Base-by-base conservation (phyloP, 495 filamentous ascomycete species). In the Astrothelium macrocarpum region DNA sequence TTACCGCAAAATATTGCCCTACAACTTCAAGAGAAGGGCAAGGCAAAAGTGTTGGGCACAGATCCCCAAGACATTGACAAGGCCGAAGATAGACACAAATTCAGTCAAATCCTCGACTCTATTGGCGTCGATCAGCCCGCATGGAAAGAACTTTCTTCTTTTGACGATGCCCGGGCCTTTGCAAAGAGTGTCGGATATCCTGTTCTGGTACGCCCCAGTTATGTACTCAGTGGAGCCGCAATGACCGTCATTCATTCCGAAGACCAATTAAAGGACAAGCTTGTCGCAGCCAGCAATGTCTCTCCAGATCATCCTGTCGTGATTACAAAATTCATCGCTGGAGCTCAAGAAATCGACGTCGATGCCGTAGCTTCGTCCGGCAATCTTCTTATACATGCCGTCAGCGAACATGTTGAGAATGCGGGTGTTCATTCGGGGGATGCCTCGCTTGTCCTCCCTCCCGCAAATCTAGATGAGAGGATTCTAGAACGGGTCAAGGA, bases 281-380 rank as follows among this genome's bases (percentile, higher is more conserved):
- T 98, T 32, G 76, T 87, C 46, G 92, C 94, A 67, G 93, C 93
- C 46, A 85, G 84, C 59, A 90, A 95, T 49, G 94, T 98, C 65
- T 97, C 93, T 23, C 87, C 88, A 42, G 94, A 98, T 72, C 90
- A 97, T 76, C 93, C 93, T 20, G 93, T 98, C 28, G 93, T 98
- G 63, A 98, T 98, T 74, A 96, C 93, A 60, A 95, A 98, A 77
- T 97, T 95, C 78, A 97, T 98, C 66, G 90, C 96, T 76, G 92
- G 92, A 67, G 93, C 93, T 29, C 86, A 96, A 78, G 93, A 98
- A 72, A 97, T 98, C 67, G 93, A 98, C 75, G 93, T 96, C 78
- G 93, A 98, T 71, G 94, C 89, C 61, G 94, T 98, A 58, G 93
- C 90, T 28, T 87, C 85, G 64, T 84, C 89, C 69, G 94, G 94